Evolutionary conservation across 441 rosid species (phyloP).

Genomic region (Rhodomyrtus psidioides): DNA sequence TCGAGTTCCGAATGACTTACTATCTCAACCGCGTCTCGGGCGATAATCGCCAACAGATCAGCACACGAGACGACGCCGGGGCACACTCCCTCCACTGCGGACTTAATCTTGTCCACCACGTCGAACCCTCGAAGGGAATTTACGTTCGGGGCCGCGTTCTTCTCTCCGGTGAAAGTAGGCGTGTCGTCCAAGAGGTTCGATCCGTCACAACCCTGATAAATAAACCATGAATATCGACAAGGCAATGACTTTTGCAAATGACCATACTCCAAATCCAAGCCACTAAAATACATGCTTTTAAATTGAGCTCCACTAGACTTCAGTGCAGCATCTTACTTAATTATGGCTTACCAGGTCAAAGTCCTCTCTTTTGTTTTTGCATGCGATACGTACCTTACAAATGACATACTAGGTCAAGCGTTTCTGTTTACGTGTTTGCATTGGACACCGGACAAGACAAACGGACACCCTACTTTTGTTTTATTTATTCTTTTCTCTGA

Average conservation of each 20-base stretch:
- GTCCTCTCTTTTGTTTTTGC: neutral
- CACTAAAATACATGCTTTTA: neutral
- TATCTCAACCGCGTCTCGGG: neutral
- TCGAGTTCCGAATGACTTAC: neutral
- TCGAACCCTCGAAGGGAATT: neutral
- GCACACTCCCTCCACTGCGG: neutral
- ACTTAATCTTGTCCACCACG: neutral
- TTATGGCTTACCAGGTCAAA: neutral
- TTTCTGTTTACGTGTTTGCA: neutral
- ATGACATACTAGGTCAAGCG: neutral
- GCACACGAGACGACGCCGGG: neutral
- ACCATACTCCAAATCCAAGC: neutral
- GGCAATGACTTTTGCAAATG: neutral
- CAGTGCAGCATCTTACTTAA: neutral
- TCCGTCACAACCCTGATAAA: neutral
- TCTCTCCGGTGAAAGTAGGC: neutral
- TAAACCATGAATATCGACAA: neutral
- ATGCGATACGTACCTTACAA: neutral
- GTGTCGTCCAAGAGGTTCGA: neutral
- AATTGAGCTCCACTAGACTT: neutral
- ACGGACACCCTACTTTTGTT: neutral
- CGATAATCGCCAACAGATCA: neutral
- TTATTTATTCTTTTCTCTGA: neutral
- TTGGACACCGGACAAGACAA: neutral
- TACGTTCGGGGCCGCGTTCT: neutral